Evolutionary conservation across 371 early-diverging fungal species (phyloP).

Genomic region (Mucor sp.): DNA sequence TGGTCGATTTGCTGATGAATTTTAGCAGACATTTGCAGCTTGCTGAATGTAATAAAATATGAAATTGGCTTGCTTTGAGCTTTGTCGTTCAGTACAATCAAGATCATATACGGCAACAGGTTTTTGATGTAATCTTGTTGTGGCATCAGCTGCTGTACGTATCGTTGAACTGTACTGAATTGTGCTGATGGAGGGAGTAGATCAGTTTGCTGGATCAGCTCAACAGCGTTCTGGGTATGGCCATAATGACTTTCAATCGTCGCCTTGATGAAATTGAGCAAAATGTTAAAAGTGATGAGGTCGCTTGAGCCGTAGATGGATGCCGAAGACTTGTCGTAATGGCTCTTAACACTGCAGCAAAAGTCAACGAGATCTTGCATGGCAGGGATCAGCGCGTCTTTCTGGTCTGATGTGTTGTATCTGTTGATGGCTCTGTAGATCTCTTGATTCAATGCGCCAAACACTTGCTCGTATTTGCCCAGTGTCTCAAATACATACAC

Average conservation of each 20-base stretch:
- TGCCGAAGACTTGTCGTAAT: not conserved
- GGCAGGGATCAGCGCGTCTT: not conserved
- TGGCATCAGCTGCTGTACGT: not conserved
- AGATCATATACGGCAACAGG: not conserved
- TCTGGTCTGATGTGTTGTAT: not conserved
- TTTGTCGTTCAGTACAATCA: not conserved
- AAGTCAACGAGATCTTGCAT: not conserved
- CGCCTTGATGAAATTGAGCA: not conserved
- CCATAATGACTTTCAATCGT: not conserved
- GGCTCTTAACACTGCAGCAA: not conserved
- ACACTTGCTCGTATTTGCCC: slow-evolving; percentile 70
- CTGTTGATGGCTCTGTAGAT: not conserved
- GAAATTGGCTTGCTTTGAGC: not conserved
- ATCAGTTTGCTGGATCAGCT: not conserved
- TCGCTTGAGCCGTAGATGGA: not conserved
- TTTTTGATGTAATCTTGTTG: not conserved
- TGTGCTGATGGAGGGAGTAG: not conserved
- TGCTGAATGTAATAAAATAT: not conserved
- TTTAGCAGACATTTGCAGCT: not conserved
- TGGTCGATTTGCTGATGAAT: not conserved
- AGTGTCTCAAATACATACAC: slow-evolving; percentile 71
- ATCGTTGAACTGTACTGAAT: not conserved
- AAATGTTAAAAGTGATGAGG: not conserved
- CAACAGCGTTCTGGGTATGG: not conserved
- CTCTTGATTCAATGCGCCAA: slow-evolving; percentile 63